These are phyloP conservation scores for Lentinus tigrinus DNA, from an alignment of 768 basidiomycete genomes.

Conservation along the genomic window DNA sequence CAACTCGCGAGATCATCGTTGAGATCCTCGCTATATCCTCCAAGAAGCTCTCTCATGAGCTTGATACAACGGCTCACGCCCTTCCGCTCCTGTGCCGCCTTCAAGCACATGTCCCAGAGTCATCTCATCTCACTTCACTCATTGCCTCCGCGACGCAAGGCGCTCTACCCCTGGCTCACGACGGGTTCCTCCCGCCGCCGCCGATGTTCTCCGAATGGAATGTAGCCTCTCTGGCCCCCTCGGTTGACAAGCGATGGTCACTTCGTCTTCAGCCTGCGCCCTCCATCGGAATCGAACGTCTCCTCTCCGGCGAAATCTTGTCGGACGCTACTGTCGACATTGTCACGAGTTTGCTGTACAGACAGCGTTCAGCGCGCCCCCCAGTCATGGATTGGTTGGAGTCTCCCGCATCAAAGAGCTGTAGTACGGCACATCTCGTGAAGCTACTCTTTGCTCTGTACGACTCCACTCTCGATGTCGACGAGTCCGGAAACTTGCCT, in stretches of 20 bases:
- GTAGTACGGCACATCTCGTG: slow-evolving; percentile 15
- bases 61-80: slow-evolving; percentile 21
- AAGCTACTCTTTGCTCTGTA: slow-evolving; percentile 19
- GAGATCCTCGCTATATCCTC: slow-evolving; percentile 30
- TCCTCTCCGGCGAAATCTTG: slow-evolving; percentile 4
- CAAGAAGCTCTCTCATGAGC: background rate
- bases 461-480: background rate
- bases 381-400: slow-evolving; percentile 21
- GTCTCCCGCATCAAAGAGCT: slow-evolving; percentile 8
- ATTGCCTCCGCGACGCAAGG: slow-evolving; percentile 43
- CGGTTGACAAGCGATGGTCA: slow-evolving; percentile 11
- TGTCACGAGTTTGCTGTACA: slow-evolving; percentile 20
- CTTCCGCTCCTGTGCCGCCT: slow-evolving; percentile 29
- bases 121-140: slow-evolving; percentile 46
- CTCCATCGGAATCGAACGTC: background rate
- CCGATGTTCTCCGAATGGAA: slow-evolving; percentile 1
- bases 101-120: slow-evolving; percentile 28
- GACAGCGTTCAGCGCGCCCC: background rate
- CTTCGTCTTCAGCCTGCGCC: background rate
- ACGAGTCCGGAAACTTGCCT: background rate
- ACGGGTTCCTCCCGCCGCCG: slow-evolving; percentile 22
- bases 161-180: slow-evolving; percentile 29
- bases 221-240: background rate
- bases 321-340: slow-evolving; percentile 21
- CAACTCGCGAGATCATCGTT: slow-evolving; percentile 30